phyloP scores from a whole-genome alignment of 2,329 filamentous ascomycete species.

The Colletotrichum euphorbiae region DNA sequence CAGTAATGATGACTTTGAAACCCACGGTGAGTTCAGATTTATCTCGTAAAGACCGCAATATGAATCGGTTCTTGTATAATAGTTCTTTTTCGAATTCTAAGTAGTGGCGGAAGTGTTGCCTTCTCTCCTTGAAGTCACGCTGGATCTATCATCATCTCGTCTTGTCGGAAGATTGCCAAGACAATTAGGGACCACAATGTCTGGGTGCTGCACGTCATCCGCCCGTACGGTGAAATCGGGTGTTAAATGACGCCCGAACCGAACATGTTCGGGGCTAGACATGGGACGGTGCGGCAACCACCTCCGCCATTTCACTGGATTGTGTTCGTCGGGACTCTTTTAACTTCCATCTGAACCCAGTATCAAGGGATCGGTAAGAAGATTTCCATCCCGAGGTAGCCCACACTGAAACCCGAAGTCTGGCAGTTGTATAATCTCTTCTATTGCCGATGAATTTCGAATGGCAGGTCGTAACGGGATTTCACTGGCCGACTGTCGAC shows the following conservation, averaged over 20 bases:
- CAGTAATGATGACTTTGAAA: conserved; percentile 60
- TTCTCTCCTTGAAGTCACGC: no score
- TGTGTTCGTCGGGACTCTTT: background rate
- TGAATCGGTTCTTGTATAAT: no score
- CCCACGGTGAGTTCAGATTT: conserved; percentile 18
- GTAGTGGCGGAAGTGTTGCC: no score
- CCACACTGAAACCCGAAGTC: background rate
- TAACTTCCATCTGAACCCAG: no score
- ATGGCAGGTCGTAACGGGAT: background rate
- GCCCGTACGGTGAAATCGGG: conserved; percentile 6
- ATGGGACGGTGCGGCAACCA: conserved; percentile 1
- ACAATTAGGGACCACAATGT: background rate
- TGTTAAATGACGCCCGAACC: conserved; percentile 16
- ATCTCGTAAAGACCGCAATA: no score
- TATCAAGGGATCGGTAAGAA: no score
- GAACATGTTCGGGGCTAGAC: background rate
- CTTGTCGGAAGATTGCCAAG: background rate
- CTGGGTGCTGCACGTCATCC: no score
- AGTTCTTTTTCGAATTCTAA: no score
- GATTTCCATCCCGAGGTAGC: no score
- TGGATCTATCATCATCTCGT: no score
- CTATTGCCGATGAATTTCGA: no score
- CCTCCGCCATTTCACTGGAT: background rate
- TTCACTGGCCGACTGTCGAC: background rate
- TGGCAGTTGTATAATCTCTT: no score